A percentile compares a stretch with the other conserved stretches of the same genome.
Evolutionary conservation across 1,284 basidiomycete genomes (phyloP).

Genomic region (Cryptococcus jaspeensis): DNA sequence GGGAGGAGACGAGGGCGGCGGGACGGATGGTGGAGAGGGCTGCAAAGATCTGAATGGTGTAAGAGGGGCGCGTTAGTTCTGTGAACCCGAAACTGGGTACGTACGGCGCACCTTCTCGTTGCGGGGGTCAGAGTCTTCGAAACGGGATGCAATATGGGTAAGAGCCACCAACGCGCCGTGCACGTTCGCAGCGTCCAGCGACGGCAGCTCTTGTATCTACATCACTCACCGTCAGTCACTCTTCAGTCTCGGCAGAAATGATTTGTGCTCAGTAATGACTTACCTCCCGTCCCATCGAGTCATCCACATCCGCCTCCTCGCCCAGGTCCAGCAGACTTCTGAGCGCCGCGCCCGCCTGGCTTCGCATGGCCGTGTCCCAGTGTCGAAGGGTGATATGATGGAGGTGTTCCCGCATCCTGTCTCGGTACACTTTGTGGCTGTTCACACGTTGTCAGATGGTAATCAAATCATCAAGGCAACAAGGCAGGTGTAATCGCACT

Average conservation of each 20-base stretch:
- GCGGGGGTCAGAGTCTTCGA: conserved; percentile 12
- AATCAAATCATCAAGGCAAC: no score
- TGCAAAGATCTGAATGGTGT: conserved; percentile 36
- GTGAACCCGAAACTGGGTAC: background rate
- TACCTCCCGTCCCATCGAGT: conserved; percentile 41
- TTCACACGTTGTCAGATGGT: conserved; percentile 8
- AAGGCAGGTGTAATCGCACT: conserved; percentile 49
- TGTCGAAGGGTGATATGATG: conserved; percentile 74
- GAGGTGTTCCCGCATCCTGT: conserved; percentile 70
- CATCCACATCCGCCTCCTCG: conserved; percentile 16
- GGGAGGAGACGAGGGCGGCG: conserved; percentile 61
- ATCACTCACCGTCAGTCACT: background rate
- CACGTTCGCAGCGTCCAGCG: conserved; percentile 67
- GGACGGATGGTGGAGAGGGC: conserved; percentile 56
- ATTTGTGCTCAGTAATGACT: conserved; percentile 1
- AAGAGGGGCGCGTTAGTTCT: background rate
- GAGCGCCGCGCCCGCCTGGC: conserved; percentile 75
- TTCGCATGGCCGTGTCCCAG: conserved; percentile 83
- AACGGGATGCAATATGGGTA: conserved; percentile 61
- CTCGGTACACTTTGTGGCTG: conserved; percentile 65
- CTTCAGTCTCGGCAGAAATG: background rate
- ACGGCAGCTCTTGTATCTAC: conserved; percentile 62
- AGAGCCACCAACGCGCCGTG: conserved; percentile 81
- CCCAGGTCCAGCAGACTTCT: conserved; percentile 64
- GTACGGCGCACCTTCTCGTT: conserved; percentile 11